A percentile compares a stretch with the other conserved stretches of the same genome.
Evolutionary conservation across 805 yeast genomes (phyloP).

Genomic region (Saturnispora diversa): DNA sequence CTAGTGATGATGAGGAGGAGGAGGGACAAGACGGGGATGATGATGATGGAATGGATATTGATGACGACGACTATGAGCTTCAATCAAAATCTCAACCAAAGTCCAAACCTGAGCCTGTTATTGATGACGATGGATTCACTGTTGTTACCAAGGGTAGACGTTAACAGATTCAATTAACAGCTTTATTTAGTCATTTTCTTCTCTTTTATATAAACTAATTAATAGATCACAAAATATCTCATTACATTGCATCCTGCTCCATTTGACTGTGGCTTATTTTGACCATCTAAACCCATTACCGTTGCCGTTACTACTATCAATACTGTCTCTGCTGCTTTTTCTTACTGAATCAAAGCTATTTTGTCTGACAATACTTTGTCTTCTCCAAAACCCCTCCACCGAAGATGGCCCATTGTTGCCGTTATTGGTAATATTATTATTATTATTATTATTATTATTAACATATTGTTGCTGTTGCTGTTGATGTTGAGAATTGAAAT

Average conservation of each 20-base stretch:
- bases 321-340: background rate
- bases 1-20: slow-evolving; percentile 43
- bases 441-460: too few species aligned
- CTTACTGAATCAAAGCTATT: slow-evolving; percentile 3
- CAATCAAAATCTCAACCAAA: too few species aligned
- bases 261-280: too few species aligned
- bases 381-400: slow-evolving; percentile 17
- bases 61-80: slow-evolving; percentile 31
- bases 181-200: too few species aligned
- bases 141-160: slow-evolving; percentile 64
- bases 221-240: too few species aligned
- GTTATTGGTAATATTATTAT: background rate
- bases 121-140: slow-evolving; percentile 95
- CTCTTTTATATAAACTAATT: too few species aligned
- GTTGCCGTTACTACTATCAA: background rate
- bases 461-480: background rate
- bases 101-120: slow-evolving; percentile 47
- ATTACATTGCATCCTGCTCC: too few species aligned
- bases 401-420: slow-evolving; percentile 1
- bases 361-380: slow-evolving; percentile 10
- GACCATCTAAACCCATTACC: slow-evolving; percentile 2
- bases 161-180: slow-evolving; percentile 11
- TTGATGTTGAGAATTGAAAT: slow-evolving; percentile 9
- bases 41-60: slow-evolving; percentile 33
- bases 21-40: slow-evolving; percentile 42